phyloP scores from a whole-genome alignment of 1,284 basidiomycete genomes.

The Cystobasidium sp. region DNA sequence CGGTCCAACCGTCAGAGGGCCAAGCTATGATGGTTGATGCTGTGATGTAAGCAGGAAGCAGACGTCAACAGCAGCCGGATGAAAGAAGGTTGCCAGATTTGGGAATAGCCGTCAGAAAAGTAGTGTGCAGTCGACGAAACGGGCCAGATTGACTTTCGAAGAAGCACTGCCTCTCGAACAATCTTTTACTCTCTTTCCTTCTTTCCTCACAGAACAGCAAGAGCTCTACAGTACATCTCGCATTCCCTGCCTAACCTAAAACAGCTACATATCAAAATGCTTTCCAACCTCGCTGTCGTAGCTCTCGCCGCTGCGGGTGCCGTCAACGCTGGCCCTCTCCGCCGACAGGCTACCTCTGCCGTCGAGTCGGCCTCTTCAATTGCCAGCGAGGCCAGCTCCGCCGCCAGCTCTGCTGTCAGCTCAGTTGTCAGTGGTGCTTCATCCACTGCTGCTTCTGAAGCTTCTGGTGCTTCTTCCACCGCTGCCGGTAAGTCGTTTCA shows the following conservation, averaged over 20 bases:
- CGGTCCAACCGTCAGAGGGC: slow-evolving; percentile 7
- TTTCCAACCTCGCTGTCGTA: slow-evolving; percentile 25
- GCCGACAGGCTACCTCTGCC: slow-evolving; percentile 27
- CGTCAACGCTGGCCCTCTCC: slow-evolving; percentile 38
- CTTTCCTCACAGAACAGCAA: slow-evolving; percentile 1
- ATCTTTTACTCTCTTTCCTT: slow-evolving; percentile 12
- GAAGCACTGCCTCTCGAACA: background rate
- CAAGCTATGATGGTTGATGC: slow-evolving; percentile 21
- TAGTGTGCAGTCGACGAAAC: background rate
- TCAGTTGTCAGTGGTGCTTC: slow-evolving; percentile 25
- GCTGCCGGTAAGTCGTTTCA: slow-evolving; percentile 24
- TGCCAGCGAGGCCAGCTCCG: slow-evolving; percentile 40
- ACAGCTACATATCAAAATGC: slow-evolving; percentile 25
- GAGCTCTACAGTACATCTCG: background rate
- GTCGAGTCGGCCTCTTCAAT: slow-evolving; percentile 4
- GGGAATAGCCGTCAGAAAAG: slow-evolving; percentile 17
- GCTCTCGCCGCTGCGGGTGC: slow-evolving; percentile 34
- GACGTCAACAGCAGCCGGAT: slow-evolving; percentile 13
- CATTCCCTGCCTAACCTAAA: too few species aligned
- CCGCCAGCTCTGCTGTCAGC: slow-evolving; percentile 39
- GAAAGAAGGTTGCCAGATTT: slow-evolving; percentile 18
- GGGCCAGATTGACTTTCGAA: background rate
- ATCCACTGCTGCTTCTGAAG: slow-evolving; percentile 11
- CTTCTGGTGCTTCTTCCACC: background rate
- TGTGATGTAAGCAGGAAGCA: background rate